Evolutionary conservation across 2,329 filamentous ascomycete species (phyloP), one percentile per base, ranked within the genome.

Genomic region (Penicillium psychrosexuale): DNA sequence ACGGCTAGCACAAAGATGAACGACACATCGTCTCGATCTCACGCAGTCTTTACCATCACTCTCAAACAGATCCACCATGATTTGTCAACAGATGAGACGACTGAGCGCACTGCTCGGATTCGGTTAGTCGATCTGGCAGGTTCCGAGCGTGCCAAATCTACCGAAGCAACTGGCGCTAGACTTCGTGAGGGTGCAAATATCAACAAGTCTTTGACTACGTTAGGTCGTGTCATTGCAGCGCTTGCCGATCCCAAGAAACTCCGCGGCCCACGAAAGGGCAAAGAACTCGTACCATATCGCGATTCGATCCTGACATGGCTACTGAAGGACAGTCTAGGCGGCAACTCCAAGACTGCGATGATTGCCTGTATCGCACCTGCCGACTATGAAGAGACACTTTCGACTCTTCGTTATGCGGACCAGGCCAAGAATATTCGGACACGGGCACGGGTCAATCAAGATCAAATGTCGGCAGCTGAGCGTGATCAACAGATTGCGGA

Each of bases 281-380:
- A 83, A 60, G 84, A 92, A 28, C 84, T 91, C 7, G 88, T 99
- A 3, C 94, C 94, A 5, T 99, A 97, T 74, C 87, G 94, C 61
- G 94, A 99, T 75, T 96, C 91, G 1, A 85, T 88, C 40, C 75
- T 88, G 31, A 88, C 85, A 11, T 88, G 93, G 93, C 82, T 99
- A 4, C 82, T 99, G 61, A 97, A 97, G 72, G 94, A 99, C 74
- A 95, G 90, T 1, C 80, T 99, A 0, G 94, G 94, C 12, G 94
- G 94, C 52, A 99, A 99, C 80, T 93, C 88, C 69, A 99, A 97
- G 76, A 99, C 94, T 9, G 94, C 94, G 59, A 99, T 99, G 94
- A 97, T 99, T 66, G 94, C 94, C 8, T 97, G 94, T 72, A 96
- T 99, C 64, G 88, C 91, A 5, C 94, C 94, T 0, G 87, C 90